phyloP scores from a whole-genome alignment of 2,329 filamentous ascomycete genomes.

The Hymenoscyphus salicellus region DNA sequence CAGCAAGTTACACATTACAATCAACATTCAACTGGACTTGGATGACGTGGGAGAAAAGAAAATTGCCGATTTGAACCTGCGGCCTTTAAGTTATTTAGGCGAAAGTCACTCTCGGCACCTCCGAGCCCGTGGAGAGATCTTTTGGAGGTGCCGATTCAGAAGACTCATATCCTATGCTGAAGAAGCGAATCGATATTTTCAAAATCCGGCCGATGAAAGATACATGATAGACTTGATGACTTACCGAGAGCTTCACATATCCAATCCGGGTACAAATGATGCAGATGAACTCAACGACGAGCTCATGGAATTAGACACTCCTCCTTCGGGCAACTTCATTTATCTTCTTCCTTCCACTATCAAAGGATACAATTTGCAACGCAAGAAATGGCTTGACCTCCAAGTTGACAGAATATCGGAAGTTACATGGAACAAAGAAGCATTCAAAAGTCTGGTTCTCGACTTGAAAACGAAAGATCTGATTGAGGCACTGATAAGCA shows the following conservation, averaged over 20 bases:
- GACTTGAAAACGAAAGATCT: conserved; percentile 46
- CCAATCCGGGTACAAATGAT: neutral
- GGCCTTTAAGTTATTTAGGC: neutral
- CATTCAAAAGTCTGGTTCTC: conserved; percentile 46
- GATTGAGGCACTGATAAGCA: conserved; percentile 44
- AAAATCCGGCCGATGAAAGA: neutral
- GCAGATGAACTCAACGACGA: neutral
- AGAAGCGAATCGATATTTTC: neutral
- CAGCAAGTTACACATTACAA: neutral
- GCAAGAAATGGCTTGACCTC: neutral
- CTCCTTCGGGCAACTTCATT: neutral
- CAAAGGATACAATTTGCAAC: neutral
- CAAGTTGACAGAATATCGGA: neutral
- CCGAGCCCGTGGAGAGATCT: neutral
- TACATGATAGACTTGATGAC: neutral
- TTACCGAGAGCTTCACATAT: neutral
- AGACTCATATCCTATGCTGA: neutral
- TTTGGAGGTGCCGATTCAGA: neutral
- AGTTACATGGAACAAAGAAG: conserved; percentile 23
- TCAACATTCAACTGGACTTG: neutral
- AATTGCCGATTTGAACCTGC: neutral
- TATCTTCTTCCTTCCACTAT: neutral
- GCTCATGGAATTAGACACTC: neutral
- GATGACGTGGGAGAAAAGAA: neutral
- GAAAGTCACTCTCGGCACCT: neutral